A percentile compares a stretch with the other conserved stretches of the same genome.
These are phyloP conservation scores for Trametes punicea DNA, from an alignment of 768 basidiomycete genomes.

Conservation along the genomic window DNA sequence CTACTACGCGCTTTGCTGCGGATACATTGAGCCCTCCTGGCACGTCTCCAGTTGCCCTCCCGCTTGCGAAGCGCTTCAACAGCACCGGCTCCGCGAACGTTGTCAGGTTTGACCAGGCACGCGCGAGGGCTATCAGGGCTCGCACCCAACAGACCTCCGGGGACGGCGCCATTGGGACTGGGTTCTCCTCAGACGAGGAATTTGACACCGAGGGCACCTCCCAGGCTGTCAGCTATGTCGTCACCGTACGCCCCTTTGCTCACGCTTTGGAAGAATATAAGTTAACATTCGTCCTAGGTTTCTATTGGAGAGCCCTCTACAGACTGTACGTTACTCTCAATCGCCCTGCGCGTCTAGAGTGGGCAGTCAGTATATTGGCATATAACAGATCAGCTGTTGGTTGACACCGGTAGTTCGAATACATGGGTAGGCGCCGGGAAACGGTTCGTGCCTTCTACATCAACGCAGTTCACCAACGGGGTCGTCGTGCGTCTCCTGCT, in stretches of 20 bases:
- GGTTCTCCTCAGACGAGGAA: background rate
- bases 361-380: too few species aligned
- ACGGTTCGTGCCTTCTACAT: background rate
- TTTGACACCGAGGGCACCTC: slow-evolving; percentile 18
- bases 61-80: slow-evolving; percentile 20
- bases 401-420: slow-evolving; percentile 27
- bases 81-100: slow-evolving; percentile 18
- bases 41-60: slow-evolving; percentile 5
- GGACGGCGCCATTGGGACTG: background rate
- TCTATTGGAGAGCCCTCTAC: slow-evolving; percentile 24
- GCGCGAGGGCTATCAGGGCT: slow-evolving; percentile 14
- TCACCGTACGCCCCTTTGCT: slow-evolving; percentile 7
- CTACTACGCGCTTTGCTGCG: background rate
- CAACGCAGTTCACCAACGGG: background rate
- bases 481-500: background rate
- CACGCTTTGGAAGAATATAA: background rate
- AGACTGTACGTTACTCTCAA: slow-evolving; percentile 17
- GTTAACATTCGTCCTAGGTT: slow-evolving; percentile 7
- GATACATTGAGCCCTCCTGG: background rate
- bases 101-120: slow-evolving; percentile 22
- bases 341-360: too few species aligned
- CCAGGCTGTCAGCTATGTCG: slow-evolving; percentile 26
- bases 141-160: slow-evolving; percentile 26
- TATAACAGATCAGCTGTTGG: slow-evolving; percentile 19
- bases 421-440: slow-evolving; percentile 23